These are phyloP conservation scores for Leccinum broughii DNA, from an alignment of 768 basidiomycete genomes.

Conservation along the genomic window DNA sequence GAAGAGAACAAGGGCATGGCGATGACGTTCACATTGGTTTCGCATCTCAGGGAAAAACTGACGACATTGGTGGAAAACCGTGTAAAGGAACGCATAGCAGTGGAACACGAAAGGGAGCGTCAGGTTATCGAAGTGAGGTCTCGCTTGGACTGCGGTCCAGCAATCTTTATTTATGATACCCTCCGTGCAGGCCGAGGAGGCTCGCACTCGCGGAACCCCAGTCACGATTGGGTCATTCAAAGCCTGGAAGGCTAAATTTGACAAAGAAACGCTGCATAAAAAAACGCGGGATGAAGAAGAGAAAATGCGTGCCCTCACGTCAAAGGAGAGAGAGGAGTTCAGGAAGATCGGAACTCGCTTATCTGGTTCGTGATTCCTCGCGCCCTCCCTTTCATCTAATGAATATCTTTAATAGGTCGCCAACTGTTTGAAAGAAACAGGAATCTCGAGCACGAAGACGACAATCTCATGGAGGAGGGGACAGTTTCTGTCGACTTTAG, in stretches of 20 bases:
- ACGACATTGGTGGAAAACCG: conserved; percentile 61
- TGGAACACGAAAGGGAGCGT: conserved; percentile 73
- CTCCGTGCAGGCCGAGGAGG: conserved; percentile 72
- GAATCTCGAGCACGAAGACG: conserved; percentile 71
- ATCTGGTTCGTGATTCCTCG: conserved; percentile 53
- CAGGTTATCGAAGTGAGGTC: conserved; percentile 68
- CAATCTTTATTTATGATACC: conserved; percentile 3
- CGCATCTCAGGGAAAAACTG: conserved; percentile 79
- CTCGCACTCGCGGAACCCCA: conserved; percentile 86
- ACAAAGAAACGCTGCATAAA: conserved; percentile 59
- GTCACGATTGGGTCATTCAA: conserved; percentile 83
- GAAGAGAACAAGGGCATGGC: conserved; percentile 92
- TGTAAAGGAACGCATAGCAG: conserved; percentile 52
- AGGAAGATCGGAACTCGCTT: conserved; percentile 61
- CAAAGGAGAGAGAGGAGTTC: conserved; percentile 86
- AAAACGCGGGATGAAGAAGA: conserved; percentile 79
- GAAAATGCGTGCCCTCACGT: conserved; percentile 61
- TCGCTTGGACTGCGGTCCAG: not conserved
- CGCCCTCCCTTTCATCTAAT: conserved; percentile 1
- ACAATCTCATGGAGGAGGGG: conserved; percentile 80
- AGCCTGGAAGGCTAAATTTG: conserved; percentile 79
- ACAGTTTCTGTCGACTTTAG: conserved; percentile 85
- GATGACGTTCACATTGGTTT: conserved; percentile 95
- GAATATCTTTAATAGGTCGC: conserved; percentile 56
- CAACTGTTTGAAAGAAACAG: conserved; percentile 88